Evolutionary conservation across 2,329 filamentous ascomycete genomes (phyloP), one percentile per base, ranked within the genome.

Genomic region (Pseudogymnoascus verrucosus): DNA sequence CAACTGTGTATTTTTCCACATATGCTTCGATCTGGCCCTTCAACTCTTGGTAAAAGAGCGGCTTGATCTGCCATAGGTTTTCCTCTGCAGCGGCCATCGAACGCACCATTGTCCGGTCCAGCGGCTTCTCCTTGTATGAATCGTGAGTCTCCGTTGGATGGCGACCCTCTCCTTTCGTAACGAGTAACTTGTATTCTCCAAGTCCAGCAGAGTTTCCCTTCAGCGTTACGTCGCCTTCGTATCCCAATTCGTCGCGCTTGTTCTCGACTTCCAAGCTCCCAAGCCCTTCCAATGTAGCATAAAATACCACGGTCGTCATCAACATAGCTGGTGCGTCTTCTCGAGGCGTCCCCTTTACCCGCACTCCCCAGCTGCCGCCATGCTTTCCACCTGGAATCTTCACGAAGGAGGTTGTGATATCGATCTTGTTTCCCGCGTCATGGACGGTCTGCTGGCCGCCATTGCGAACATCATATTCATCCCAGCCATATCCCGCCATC

Each of bases 401-500:
- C 72, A 97, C 86, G 76, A 98, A 97, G 61, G 91, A 90, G 47
- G 93, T 97, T 7, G 90, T 96, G 67, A 99, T 84, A 77, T 98
- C 93, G 68, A 99, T 83, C 64, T 84, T 84, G 77, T 99, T 99
- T 60, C 85, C 89, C 62, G 88, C 87, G 75, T 99, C 95, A 73
- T 96, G 91, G 65, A 99, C 93, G 0, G 89, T 90, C 76, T 99
- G 91, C 21, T 90, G 82, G 63, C 95, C 95, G 66, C 95, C 95
- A 64, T 83, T 89, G 64, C 95, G 84, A 21, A 92, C 88, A 76
- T 99, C 95, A 75, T 96, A 99, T 74, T 96, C 91, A 71, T 98
- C 93, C 95, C 95, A 99, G 66, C 95, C 95, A 75, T 99, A 99
- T 63, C 93, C 93, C 59, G 86, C 89, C 83, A 99, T 96, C 68